Evolutionary conservation across 2,329 filamentous ascomycete species (phyloP).

Genomic region (Alternaria consortialis): DNA sequence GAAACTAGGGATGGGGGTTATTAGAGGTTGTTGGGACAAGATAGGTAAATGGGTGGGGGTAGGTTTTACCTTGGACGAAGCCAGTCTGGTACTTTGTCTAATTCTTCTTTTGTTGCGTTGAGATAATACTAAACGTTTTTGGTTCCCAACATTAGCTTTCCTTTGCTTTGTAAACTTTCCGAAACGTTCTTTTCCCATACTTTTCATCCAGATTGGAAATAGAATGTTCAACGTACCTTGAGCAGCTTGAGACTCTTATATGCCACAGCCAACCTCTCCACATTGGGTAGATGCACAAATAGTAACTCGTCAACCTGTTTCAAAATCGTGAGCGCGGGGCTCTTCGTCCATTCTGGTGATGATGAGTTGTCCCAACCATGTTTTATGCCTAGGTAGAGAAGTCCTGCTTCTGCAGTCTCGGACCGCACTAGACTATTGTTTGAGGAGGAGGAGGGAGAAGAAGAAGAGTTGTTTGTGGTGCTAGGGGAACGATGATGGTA

Average conservation of each 20-base stretch:
- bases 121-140: slow-evolving; percentile 38
- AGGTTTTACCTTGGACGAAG: slow-evolving; percentile 33
- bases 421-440: background rate
- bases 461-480: background rate
- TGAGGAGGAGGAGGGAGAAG: background rate
- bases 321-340: slow-evolving; percentile 39
- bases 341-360: slow-evolving; percentile 38
- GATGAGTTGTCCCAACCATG: slow-evolving; percentile 38
- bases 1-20: slow-evolving; percentile 12
- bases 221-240: slow-evolving; percentile 24
- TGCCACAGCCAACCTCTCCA: slow-evolving; percentile 37
- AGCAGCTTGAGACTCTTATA: slow-evolving; percentile 49
- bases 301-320: slow-evolving; percentile 43
- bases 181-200: no score
- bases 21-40: background rate
- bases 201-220: background rate
- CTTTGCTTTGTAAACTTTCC: background rate
- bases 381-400: slow-evolving; percentile 42
- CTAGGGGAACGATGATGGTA: slow-evolving; percentile 12
- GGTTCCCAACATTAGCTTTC: background rate
- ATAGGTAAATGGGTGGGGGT: background rate
- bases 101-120: slow-evolving; percentile 35
- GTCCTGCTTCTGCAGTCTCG: slow-evolving; percentile 32
- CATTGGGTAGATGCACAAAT: slow-evolving; percentile 35
- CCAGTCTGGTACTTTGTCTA: slow-evolving; percentile 41